Evolutionary conservation across 352 stramenopile genomes (phyloP).

Genomic region (Globisporangium alternatum): DNA sequence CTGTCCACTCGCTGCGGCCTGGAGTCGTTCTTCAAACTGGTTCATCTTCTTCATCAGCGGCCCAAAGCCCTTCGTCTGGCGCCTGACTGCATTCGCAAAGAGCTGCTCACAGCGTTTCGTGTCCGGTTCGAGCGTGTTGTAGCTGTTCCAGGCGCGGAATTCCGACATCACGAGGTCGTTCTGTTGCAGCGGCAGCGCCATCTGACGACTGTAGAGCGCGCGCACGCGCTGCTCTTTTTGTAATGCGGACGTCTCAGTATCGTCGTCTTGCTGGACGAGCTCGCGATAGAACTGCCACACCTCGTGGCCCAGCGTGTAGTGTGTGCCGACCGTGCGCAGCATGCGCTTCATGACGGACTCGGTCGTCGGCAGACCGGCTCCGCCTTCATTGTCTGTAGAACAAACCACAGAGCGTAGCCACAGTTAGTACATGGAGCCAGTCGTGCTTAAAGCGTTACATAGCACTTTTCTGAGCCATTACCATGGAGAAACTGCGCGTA

Average conservation of each 20-base stretch:
- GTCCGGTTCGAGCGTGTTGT: slow-evolving; percentile 45
- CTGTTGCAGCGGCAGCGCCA: slow-evolving; percentile 59
- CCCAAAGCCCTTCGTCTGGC: slow-evolving; percentile 40
- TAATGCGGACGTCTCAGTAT: neutral
- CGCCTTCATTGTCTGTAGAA: slow-evolving; percentile 8
- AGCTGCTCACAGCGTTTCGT: slow-evolving; percentile 6
- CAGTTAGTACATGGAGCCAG: neutral
- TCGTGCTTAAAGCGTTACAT: neutral
- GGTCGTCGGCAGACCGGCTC: slow-evolving; percentile 1
- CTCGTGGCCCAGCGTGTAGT: slow-evolving; percentile 61
- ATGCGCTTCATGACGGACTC: slow-evolving; percentile 28
- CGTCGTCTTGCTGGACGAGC: slow-evolving; percentile 16
- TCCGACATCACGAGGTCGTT: slow-evolving; percentile 78
- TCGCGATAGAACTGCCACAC: slow-evolving; percentile 61
- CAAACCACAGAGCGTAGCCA: neutral
- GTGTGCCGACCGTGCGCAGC: slow-evolving; percentile 34
- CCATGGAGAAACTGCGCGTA: slow-evolving; percentile 39
- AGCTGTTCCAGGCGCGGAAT: slow-evolving; percentile 65
- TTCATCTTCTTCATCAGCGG: slow-evolving; percentile 65
- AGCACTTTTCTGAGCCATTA: neutral
- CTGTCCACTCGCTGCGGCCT: slow-evolving; percentile 15
- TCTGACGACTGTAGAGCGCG: slow-evolving; percentile 47
- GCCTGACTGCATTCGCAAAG: slow-evolving; percentile 28
- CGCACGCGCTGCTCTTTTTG: slow-evolving; percentile 40
- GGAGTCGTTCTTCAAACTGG: slow-evolving; percentile 39